phyloP scores from a whole-genome alignment of 2,329 filamentous ascomycete species.

The Ceratocystis albifundus region DNA sequence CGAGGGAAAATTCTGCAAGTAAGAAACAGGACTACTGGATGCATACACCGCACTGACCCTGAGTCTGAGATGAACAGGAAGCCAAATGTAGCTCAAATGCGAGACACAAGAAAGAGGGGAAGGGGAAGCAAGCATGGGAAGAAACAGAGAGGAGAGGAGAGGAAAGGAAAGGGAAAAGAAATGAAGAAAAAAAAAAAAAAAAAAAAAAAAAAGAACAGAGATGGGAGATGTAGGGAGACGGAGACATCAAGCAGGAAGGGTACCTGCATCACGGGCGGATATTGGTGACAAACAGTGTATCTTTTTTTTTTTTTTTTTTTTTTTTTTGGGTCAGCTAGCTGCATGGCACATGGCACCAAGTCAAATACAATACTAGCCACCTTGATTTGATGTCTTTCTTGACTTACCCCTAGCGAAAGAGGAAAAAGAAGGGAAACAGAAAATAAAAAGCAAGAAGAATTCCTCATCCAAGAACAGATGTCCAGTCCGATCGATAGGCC shows the following conservation, averaged over 20 bases:
- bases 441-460: not conserved
- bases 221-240: not conserved
- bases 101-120: not conserved
- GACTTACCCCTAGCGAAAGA: not conserved
- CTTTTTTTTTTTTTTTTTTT: constrained; percentile 2
- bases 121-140: not conserved
- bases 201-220: not conserved
- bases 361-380: not conserved
- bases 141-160: not conserved
- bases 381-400: too few species aligned
- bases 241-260: not conserved
- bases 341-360: too few species aligned
- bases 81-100: not conserved
- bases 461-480: too few species aligned
- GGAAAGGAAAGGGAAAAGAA: too few species aligned
- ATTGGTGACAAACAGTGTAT: constrained; percentile 1
- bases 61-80: not conserved
- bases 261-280: constrained; percentile 5
- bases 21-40: not conserved
- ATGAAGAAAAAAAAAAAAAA: too few species aligned
- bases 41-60: not conserved
- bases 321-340: not conserved
- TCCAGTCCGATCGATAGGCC: not conserved
- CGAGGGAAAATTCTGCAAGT: not conserved
- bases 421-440: not conserved